These are phyloP conservation scores for Camelina neglecta DNA, from an alignment of 345 rosid species.

Conservation along the genomic window DNA sequence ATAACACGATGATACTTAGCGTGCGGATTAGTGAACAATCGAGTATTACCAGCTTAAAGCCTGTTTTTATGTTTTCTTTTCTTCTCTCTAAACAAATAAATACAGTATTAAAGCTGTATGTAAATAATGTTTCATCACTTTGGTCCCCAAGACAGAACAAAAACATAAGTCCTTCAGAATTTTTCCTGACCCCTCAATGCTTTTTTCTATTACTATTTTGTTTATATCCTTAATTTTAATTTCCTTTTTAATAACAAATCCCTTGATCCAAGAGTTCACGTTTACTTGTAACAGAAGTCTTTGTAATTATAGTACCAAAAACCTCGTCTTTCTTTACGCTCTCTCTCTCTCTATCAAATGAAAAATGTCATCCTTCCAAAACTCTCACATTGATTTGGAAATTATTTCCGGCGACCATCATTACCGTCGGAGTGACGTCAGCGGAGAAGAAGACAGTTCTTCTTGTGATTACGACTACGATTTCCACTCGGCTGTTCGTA, in stretches of 20 bases:
- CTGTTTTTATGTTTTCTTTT: constrained; percentile 21
- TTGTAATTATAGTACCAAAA: constrained; percentile 38
- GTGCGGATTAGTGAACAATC: constrained; percentile 48
- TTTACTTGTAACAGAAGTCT: constrained; percentile 48
- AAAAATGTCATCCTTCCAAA: constrained; percentile 40
- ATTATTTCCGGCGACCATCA: constrained; percentile 26
- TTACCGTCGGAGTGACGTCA: constrained; percentile 40
- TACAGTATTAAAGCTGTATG: constrained; percentile 26
- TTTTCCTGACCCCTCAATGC: constrained; percentile 27
- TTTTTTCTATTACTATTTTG: not conserved
- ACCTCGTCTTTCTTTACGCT: not conserved
- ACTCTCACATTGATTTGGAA: constrained; percentile 40
- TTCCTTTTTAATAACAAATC: constrained; percentile 22
- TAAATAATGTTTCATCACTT: constrained; percentile 36
- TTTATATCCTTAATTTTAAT: not conserved
- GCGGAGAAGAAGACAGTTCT: constrained; percentile 44
- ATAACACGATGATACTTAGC: constrained; percentile 48
- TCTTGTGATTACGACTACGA: constrained; percentile 46
- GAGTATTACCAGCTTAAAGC: constrained; percentile 43
- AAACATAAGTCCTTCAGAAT: constrained; percentile 35
- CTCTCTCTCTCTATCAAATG: constrained; percentile 27
- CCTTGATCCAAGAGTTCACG: constrained; percentile 46
- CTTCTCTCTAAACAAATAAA: not conserved
- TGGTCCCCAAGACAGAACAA: constrained; percentile 45
- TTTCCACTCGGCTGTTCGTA: constrained; percentile 48